phyloP scores from a whole-genome alignment of 1,139 yeast genomes.

The Yamadazyma conglobata region DNA sequence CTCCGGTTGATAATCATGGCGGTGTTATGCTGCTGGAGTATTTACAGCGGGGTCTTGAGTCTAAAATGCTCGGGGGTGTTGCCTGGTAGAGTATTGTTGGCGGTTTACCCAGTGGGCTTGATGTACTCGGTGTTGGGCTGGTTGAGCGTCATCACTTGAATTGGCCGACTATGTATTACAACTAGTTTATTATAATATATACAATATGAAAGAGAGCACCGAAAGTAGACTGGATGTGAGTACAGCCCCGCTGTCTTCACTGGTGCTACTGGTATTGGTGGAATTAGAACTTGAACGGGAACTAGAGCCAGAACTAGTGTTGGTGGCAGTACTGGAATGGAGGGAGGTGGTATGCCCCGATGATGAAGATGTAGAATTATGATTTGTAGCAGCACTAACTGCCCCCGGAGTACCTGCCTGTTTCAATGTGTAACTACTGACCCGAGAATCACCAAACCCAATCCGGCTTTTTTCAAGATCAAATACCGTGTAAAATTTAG shows the following conservation, averaged over 20 bases:
- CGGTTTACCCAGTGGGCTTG: constrained; percentile 76
- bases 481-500: constrained; percentile 56
- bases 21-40: constrained; percentile 66
- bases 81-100: constrained; percentile 66
- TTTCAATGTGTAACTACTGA: constrained; percentile 12
- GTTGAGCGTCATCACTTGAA: constrained; percentile 74
- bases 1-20: constrained; percentile 53
- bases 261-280: constrained; percentile 2
- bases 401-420: constrained; percentile 2
- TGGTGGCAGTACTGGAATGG: constrained; percentile 4
- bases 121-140: constrained; percentile 73
- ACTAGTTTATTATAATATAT: constrained; percentile 6
- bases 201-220: constrained; percentile 5
- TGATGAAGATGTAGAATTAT: constrained; percentile 1
- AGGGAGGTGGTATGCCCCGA: constrained; percentile 1
- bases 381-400: not conserved
- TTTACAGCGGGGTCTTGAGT: constrained; percentile 64
- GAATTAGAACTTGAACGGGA: constrained; percentile 2
- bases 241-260: constrained; percentile 12
- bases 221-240: constrained; percentile 5
- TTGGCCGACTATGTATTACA: no score
- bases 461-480: constrained; percentile 48
- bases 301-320: constrained; percentile 3
- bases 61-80: constrained; percentile 66
- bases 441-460: constrained; percentile 38